Conservation (phyloP, 1,284 basidiomycete species). For the Volvariella volvacea region DNA sequence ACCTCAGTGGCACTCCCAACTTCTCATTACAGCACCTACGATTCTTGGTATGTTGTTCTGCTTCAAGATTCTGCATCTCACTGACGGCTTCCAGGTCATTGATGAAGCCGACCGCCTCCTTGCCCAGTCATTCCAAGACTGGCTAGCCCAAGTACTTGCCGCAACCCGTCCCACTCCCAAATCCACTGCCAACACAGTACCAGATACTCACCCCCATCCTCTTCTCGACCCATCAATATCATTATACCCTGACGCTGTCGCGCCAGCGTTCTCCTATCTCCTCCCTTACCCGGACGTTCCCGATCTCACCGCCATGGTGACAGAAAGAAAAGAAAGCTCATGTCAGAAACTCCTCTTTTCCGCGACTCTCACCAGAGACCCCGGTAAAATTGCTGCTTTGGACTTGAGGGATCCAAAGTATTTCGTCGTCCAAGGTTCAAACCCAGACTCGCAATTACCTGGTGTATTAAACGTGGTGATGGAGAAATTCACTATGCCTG, state of each 20-base stretch:
- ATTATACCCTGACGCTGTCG: constrained; percentile 44
- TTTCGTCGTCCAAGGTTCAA: constrained; percentile 68
- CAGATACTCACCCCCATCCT: constrained; percentile 4
- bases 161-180: constrained; percentile 51
- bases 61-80: constrained; percentile 2
- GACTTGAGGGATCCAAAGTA: constrained; percentile 81
- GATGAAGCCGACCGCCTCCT: constrained; percentile 97
- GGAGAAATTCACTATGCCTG: constrained; percentile 81
- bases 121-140: constrained; percentile 94
- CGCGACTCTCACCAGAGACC: constrained; percentile 92
- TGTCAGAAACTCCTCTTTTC: constrained; percentile 98
- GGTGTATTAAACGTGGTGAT: constrained; percentile 47
- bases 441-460: constrained; percentile 25
- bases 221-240: too few relatives aligned
- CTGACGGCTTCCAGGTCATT: constrained; percentile 60
- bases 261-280: constrained; percentile 50
- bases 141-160: constrained; percentile 76
- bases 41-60: constrained; percentile 61
- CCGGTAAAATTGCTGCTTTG: constrained; percentile 83
- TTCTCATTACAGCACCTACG: constrained; percentile 93
- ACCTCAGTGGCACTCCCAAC: constrained; percentile 81
- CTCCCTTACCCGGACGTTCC: constrained; percentile 33
- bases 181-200: constrained; percentile 10
- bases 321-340: constrained; percentile 51
- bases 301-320: constrained; percentile 37